Percentiles rank a stretch among this genome's conserved stretches.
phyloP scores from a whole-genome alignment of 805 yeast genomes.

The Kodamaea neixiangensis region DNA sequence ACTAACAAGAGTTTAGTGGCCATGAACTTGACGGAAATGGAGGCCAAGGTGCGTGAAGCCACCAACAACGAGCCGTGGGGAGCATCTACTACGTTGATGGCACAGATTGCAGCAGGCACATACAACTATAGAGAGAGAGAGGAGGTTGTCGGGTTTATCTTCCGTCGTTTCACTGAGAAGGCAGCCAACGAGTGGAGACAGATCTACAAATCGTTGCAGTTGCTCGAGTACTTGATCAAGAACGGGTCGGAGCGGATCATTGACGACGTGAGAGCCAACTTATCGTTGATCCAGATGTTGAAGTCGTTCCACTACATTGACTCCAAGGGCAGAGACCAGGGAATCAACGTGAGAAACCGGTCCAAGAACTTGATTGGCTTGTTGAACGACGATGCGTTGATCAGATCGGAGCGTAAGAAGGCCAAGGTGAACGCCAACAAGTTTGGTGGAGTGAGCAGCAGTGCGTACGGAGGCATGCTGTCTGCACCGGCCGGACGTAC shows the following conservation, averaged over 20 bases:
- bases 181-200: slow-evolving; percentile 98
- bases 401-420: slow-evolving; percentile 84
- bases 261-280: slow-evolving; percentile 87
- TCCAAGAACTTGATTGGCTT: slow-evolving; percentile 73
- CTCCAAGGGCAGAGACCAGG: slow-evolving; percentile 93
- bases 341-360: slow-evolving; percentile 90
- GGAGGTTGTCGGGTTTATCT: slow-evolving; percentile 74
- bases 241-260: slow-evolving; percentile 94
- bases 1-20: slow-evolving; percentile 48
- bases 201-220: slow-evolving; percentile 89
- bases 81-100: slow-evolving; percentile 87
- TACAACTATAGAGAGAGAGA: slow-evolving; percentile 81
- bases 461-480: slow-evolving; percentile 53
- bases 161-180: slow-evolving; percentile 92
- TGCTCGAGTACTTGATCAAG: slow-evolving; percentile 86
- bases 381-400: slow-evolving; percentile 71
- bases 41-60: slow-evolving; percentile 94
- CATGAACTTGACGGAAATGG: slow-evolving; percentile 94
- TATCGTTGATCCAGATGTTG: slow-evolving; percentile 80
- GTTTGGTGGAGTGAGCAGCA: slow-evolving; percentile 71
- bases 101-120: slow-evolving; percentile 93
- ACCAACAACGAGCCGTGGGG: slow-evolving; percentile 99
- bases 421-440: slow-evolving; percentile 85
- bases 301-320: slow-evolving; percentile 93
- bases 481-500: slow-evolving; percentile 32